Conservation (phyloP, 2,329 filamentous ascomycete species). For the Colletotrichum agaves region DNA sequence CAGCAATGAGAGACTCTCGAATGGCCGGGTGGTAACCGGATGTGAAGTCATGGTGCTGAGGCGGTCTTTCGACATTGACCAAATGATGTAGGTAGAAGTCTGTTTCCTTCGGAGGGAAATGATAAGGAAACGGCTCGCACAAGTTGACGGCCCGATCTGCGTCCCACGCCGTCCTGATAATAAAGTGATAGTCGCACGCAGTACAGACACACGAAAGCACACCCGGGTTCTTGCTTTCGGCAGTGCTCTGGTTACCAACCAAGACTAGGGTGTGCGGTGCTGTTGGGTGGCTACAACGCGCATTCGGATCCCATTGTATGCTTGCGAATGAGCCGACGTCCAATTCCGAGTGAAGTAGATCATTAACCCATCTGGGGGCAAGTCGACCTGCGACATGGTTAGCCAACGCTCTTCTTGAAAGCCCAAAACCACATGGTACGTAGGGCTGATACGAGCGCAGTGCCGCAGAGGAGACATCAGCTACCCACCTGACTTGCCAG, state of each 20-base stretch:
- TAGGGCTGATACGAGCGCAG: background rate
- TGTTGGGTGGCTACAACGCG: slow-evolving; percentile 45
- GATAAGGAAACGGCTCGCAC: slow-evolving; percentile 42
- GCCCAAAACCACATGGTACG: background rate
- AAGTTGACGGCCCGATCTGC: slow-evolving; percentile 42
- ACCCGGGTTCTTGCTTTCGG: slow-evolving; percentile 40
- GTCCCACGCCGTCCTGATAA: slow-evolving; percentile 51
- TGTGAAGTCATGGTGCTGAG: background rate
- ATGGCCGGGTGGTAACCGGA: slow-evolving; percentile 33
- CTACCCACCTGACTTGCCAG: slow-evolving; percentile 30
- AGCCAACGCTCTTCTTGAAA: background rate
- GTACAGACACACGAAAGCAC: slow-evolving; percentile 52
- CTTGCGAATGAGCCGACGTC: slow-evolving; percentile 46
- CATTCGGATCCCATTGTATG: slow-evolving; percentile 45
- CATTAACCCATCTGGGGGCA: slow-evolving; percentile 55
- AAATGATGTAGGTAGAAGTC: slow-evolving; percentile 35
- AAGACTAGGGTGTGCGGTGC: slow-evolving; percentile 45
- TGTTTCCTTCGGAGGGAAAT: slow-evolving; percentile 18
- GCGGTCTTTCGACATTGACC: slow-evolving; percentile 12
- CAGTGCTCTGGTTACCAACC: slow-evolving; percentile 51
- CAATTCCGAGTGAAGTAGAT: slow-evolving; percentile 51
- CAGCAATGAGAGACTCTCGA: slow-evolving; percentile 45
- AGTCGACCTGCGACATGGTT: slow-evolving; percentile 41
- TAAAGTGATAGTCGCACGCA: slow-evolving; percentile 55
- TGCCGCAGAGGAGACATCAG: background rate